phyloP scores from a whole-genome alignment of 768 basidiomycete species.

The Xerocomellus intermedius region DNA sequence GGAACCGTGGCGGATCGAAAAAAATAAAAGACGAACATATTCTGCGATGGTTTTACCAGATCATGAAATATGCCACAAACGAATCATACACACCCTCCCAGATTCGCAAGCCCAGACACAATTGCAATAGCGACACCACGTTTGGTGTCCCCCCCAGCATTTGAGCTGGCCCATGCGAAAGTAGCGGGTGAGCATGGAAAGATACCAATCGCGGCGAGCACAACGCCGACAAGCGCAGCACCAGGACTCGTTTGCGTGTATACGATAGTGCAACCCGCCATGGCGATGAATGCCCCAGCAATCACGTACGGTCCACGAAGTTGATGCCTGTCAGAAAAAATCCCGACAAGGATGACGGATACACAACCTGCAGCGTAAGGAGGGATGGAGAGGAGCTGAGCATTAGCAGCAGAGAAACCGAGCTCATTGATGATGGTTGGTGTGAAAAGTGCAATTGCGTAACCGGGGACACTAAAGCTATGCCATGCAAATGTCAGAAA shows the following conservation, averaged over 20 bases:
- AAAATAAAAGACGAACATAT: conserved; percentile 41
- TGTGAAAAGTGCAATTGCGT: conserved; percentile 44
- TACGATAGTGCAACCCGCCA: conserved; percentile 48
- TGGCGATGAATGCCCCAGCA: conserved; percentile 33
- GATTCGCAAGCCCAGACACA: conserved; percentile 50
- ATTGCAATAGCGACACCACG: conserved; percentile 48
- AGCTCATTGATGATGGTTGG: conserved; percentile 47
- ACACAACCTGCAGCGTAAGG: conserved; percentile 45
- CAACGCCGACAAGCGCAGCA: conserved; percentile 39
- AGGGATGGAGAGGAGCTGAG: conserved; percentile 46
- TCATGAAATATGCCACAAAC: not conserved
- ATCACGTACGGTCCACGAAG: conserved; percentile 49
- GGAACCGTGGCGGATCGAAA: conserved; percentile 34
- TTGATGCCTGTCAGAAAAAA: conserved; percentile 40
- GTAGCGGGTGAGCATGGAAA: conserved; percentile 42
- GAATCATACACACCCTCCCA: conserved; percentile 44
- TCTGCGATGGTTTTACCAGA: conserved; percentile 15
- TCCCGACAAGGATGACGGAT: conserved; percentile 36
- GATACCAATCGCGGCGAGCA: conserved; percentile 49
- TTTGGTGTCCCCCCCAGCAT: conserved; percentile 53
- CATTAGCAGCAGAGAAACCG: conserved; percentile 47
- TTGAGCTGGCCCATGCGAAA: conserved; percentile 52
- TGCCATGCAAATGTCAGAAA: not conserved
- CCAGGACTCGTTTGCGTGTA: conserved; percentile 29
- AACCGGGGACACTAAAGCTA: conserved; percentile 43